A percentile compares a stretch with the other conserved stretches of the same genome.
These are phyloP conservation scores for Pythium vanterpoolii DNA, from an alignment of 352 stramenopile species.

Conservation along the genomic window DNA sequence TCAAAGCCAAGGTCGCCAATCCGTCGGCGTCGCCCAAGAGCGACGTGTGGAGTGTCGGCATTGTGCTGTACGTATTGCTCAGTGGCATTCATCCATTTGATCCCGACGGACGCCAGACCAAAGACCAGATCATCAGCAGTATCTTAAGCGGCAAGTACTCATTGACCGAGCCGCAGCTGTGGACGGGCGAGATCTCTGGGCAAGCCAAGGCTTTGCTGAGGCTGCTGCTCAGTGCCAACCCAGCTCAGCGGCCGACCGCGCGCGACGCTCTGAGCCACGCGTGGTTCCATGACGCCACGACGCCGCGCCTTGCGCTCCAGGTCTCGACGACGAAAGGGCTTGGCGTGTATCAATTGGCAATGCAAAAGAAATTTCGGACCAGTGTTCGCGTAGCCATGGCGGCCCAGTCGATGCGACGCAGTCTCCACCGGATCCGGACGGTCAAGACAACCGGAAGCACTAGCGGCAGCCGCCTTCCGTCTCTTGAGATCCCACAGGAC, in stretches of 20 bases:
- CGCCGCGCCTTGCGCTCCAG: slow-evolving; percentile 44
- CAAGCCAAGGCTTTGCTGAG: slow-evolving; percentile 51
- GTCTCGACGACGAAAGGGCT: slow-evolving; percentile 49
- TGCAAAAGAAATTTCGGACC: slow-evolving; percentile 65
- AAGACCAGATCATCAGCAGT: slow-evolving; percentile 69
- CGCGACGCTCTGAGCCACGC: slow-evolving; percentile 35
- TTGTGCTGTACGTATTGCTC: slow-evolving; percentile 89
- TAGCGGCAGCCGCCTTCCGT: not conserved
- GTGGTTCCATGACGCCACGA: slow-evolving; percentile 49
- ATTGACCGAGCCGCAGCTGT: slow-evolving; percentile 34
- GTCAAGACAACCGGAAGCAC: slow-evolving; percentile 15
- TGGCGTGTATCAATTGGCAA: slow-evolving; percentile 47
- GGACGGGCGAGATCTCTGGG: slow-evolving; percentile 37
- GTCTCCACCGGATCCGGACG: slow-evolving; percentile 40
- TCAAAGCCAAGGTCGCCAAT: slow-evolving; percentile 26
- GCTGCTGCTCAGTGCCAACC: slow-evolving; percentile 32
- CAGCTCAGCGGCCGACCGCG: slow-evolving; percentile 29
- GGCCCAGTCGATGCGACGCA: slow-evolving; percentile 44
- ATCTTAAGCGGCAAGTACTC: slow-evolving; percentile 44
- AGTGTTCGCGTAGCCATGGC: slow-evolving; percentile 63
- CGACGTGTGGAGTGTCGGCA: slow-evolving; percentile 86
- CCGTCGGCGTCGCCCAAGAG: slow-evolving; percentile 38
- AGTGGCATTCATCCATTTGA: slow-evolving; percentile 79
- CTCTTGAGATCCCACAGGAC: not conserved
- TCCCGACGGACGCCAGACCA: slow-evolving; percentile 55